A percentile compares a stretch with the other conserved stretches of the same genome.
These are phyloP conservation scores for Aspergillus brasiliensis DNA, from an alignment of 2,329 filamentous ascomycete species.

Conservation along the genomic window DNA sequence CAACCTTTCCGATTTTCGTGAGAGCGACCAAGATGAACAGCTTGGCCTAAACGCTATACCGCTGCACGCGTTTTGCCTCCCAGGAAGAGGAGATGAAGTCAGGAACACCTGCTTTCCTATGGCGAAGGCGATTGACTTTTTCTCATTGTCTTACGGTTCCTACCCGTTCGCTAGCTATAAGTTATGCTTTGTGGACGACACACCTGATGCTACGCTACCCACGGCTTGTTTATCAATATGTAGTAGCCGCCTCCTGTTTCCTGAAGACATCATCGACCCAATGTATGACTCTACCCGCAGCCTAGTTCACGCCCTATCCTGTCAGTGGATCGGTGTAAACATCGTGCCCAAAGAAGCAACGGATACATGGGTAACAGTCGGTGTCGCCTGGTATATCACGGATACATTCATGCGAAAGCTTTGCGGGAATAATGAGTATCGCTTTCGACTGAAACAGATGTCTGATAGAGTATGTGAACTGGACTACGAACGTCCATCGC, in stretches of 20 bases:
- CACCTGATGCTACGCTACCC: slow-evolving; percentile 71
- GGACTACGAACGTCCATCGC: slow-evolving; percentile 78
- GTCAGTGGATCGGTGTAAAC: slow-evolving; percentile 92
- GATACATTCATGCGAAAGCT: slow-evolving; percentile 88
- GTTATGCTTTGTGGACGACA: slow-evolving; percentile 90
- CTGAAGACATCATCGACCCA: slow-evolving; percentile 80
- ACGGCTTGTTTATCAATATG: slow-evolving; percentile 84
- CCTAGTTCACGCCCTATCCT: slow-evolving; percentile 80
- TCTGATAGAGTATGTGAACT: slow-evolving; percentile 79
- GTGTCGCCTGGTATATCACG: slow-evolving; percentile 91
- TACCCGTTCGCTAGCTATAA: slow-evolving; percentile 94
- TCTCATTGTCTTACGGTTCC: slow-evolving; percentile 82
- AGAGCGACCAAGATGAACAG: slow-evolving; percentile 88
- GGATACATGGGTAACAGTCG: slow-evolving; percentile 87
- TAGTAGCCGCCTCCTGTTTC: slow-evolving; percentile 82
- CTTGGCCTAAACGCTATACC: slow-evolving; percentile 85
- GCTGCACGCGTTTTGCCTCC: slow-evolving; percentile 88
- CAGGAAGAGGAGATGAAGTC: slow-evolving; percentile 77
- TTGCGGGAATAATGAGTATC: slow-evolving; percentile 92
- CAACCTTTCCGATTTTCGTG: slow-evolving; percentile 83
- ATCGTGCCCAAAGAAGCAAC: slow-evolving; percentile 78
- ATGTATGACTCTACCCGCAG: slow-evolving; percentile 79
- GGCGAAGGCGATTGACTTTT: slow-evolving; percentile 83
- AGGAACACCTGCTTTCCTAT: slow-evolving; percentile 84
- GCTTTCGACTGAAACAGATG: slow-evolving; percentile 83